Conservation (phyloP, 305 asterid genomes). For the Coffea humblotiana region DNA sequence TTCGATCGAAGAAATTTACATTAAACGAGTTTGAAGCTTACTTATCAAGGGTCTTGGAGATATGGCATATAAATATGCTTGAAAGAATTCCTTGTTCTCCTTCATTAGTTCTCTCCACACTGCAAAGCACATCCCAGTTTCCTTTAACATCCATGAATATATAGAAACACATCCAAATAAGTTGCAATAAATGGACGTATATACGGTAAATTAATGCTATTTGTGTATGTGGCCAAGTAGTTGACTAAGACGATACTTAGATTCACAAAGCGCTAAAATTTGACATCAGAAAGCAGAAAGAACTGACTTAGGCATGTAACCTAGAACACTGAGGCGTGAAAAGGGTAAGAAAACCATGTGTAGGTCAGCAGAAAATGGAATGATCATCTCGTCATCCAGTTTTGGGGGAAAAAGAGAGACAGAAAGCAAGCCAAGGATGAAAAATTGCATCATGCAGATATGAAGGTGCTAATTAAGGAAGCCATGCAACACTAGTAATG, state of each 20-base stretch:
- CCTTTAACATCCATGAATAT: background rate
- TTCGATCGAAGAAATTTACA: background rate
- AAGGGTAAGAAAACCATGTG: background rate
- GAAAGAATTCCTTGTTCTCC: conserved; percentile 75
- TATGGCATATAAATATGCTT: conserved; percentile 44
- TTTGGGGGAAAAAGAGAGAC: background rate
- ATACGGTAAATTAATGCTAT: background rate
- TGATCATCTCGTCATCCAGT: background rate
- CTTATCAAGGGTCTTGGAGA: conserved; percentile 37
- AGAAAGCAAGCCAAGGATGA: too few species aligned
- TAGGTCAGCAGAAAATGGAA: background rate
- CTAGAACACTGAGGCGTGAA: background rate
- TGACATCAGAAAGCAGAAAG: background rate
- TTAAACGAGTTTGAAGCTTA: conserved; percentile 13
- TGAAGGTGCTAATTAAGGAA: background rate
- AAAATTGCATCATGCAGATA: conserved; percentile 5
- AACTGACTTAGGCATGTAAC: background rate
- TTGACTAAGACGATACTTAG: too few species aligned
- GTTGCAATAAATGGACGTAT: background rate
- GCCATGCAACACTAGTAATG: conserved; percentile 8
- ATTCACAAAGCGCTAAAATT: background rate
- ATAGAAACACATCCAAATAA: background rate
- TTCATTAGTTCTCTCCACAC: conserved; percentile 70
- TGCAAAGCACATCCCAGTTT: conserved; percentile 25
- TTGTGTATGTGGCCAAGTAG: background rate